phyloP scores from a whole-genome alignment of 768 basidiomycete species.

The Phanerochaete sordida region DNA sequence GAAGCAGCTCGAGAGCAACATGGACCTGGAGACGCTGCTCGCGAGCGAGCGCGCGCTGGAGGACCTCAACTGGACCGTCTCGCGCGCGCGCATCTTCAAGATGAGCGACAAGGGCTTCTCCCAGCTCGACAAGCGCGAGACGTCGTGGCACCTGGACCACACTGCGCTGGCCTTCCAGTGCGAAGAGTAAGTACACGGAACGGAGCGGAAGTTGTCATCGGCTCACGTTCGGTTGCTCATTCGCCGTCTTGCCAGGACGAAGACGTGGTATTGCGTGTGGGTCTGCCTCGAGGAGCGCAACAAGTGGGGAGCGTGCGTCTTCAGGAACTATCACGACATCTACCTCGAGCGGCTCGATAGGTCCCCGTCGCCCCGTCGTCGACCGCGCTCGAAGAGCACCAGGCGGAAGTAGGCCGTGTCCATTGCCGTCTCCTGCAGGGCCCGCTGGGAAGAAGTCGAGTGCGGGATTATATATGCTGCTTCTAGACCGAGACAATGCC shows the following conservation, averaged over 20 bases:
- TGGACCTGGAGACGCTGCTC: conserved; percentile 37
- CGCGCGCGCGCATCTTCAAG: conserved; percentile 50
- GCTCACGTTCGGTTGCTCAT: not conserved
- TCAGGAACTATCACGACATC: conserved; percentile 59
- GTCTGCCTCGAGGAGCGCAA: conserved; percentile 56
- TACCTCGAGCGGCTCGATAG: conserved; percentile 47
- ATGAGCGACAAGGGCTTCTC: conserved; percentile 56
- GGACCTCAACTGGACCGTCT: conserved; percentile 37
- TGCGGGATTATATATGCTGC: not conserved
- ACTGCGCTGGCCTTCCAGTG: conserved; percentile 54
- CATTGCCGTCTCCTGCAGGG: not conserved
- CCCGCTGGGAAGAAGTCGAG: not conserved
- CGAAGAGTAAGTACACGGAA: conserved; percentile 23
- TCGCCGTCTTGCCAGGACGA: conserved; percentile 13
- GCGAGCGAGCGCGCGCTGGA: conserved; percentile 27
- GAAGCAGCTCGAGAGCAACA: conserved; percentile 55
- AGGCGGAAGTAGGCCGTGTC: not conserved
- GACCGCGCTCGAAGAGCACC: not conserved
- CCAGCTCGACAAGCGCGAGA: conserved; percentile 27
- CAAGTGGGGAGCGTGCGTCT: conserved; percentile 29
- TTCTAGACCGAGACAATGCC: not conserved
- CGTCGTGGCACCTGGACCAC: conserved; percentile 45
- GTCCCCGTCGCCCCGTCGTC: not conserved
- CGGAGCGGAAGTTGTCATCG: not conserved
- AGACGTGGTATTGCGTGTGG: conserved; percentile 64